Percentiles rank a stretch among this genome's conserved stretches.
Conservation (phyloP, 805 yeast species). For the Lipomyces orientalis region DNA sequence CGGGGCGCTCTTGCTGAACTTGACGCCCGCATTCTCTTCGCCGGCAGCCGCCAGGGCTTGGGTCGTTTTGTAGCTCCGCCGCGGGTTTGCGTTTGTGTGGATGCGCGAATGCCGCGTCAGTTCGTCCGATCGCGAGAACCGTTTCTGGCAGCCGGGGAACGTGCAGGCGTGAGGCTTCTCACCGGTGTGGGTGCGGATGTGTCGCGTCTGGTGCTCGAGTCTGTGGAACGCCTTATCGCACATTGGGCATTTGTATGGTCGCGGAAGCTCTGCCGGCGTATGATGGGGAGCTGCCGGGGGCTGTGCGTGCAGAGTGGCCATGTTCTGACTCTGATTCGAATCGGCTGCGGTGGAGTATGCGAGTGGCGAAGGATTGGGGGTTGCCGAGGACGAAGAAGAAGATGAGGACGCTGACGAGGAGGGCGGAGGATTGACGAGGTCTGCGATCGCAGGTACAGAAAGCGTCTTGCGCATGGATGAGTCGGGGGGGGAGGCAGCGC, state of each 20-base stretch:
- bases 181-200: constrained; percentile 90
- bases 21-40: constrained; percentile 22
- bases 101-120: constrained; percentile 84
- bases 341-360: neutral
- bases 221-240: constrained; percentile 88
- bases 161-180: constrained; percentile 88
- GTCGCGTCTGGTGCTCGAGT: constrained; percentile 89
- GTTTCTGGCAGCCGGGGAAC: constrained; percentile 81
- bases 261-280: constrained; percentile 44
- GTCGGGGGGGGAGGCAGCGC: neutral
- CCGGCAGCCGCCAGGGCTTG: constrained; percentile 26
- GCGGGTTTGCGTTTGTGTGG: constrained; percentile 56
- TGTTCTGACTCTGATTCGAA: neutral
- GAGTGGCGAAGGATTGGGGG: neutral
- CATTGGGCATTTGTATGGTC: constrained; percentile 85
- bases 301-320: constrained; percentile 14
- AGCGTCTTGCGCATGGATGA: constrained; percentile 19
- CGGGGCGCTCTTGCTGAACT: constrained; percentile 17
- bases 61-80: constrained; percentile 38
- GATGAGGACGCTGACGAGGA: constrained; percentile 2
- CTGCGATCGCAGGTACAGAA: constrained; percentile 21
- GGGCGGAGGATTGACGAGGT: constrained; percentile 11
- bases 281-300: constrained; percentile 10
- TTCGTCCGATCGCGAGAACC: constrained; percentile 82
- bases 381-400: neutral